Percentiles rank a stretch among this genome's conserved stretches.
These are phyloP conservation scores for Herpetomonas muscarum DNA, from an alignment of 208 protist genomes.

Conservation along the genomic window DNA sequence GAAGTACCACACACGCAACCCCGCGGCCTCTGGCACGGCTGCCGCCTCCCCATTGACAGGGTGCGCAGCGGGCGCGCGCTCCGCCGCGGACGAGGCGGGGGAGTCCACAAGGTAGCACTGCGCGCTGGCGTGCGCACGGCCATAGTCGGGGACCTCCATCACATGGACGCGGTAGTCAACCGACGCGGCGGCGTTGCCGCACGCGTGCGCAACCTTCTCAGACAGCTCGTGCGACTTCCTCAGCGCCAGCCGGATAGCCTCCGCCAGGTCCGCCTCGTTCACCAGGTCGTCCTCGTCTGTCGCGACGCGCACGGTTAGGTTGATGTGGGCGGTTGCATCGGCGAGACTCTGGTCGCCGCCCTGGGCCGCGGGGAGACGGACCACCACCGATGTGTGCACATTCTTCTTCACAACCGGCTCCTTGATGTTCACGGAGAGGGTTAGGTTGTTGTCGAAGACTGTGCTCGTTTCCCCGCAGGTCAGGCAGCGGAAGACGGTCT, in stretches of 20 bases:
- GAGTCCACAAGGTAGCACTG: slow-evolving; percentile 1
- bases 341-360: neutral
- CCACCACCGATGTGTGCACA: slow-evolving; percentile 29
- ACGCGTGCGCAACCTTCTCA: slow-evolving; percentile 15
- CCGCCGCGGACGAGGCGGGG: neutral
- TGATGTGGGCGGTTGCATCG: neutral
- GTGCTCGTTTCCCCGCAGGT: slow-evolving; percentile 49
- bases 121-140: no score
- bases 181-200: neutral
- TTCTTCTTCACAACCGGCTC: slow-evolving; percentile 25
- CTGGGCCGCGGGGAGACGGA: slow-evolving; percentile 14
- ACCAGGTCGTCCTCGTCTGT: slow-evolving; percentile 19
- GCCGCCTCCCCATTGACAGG: neutral
- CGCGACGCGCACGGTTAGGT: slow-evolving; percentile 13
- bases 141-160: slow-evolving; percentile 26
- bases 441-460: slow-evolving; percentile 80
- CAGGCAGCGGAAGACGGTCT: slow-evolving; percentile 59
- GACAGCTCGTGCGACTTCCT: slow-evolving; percentile 5
- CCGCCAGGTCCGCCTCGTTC: slow-evolving; percentile 19
- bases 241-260: slow-evolving; percentile 16
- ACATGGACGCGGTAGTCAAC: no score
- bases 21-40: neutral
- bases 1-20: slow-evolving; percentile 32
- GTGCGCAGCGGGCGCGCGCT: neutral
- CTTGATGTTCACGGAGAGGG: slow-evolving; percentile 55